Percentiles rank a stretch among this genome's conserved stretches.
phyloP scores from a whole-genome alignment of 345 rosid genomes.

The Syzygium aromaticum region DNA sequence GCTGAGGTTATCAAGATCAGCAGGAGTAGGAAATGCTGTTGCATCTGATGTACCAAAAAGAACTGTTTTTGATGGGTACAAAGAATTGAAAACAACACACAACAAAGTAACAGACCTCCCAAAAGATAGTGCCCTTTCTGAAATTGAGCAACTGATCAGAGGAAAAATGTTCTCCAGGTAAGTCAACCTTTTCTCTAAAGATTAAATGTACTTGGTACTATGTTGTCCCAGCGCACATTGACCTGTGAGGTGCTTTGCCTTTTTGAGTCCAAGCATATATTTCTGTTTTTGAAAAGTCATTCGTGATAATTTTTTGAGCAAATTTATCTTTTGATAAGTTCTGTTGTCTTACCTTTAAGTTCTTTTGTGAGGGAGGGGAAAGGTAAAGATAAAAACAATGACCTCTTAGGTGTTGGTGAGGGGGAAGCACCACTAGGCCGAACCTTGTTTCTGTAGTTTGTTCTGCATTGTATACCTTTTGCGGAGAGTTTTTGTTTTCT shows the following conservation, averaged over 20 bases:
- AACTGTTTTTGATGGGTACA: constrained; percentile 15
- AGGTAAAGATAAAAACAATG: background rate
- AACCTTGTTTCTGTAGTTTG: background rate
- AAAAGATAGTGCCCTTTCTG: constrained; percentile 26
- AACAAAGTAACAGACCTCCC: constrained; percentile 6
- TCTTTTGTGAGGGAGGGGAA: background rate
- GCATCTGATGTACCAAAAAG: constrained; percentile 13
- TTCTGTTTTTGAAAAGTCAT: background rate
- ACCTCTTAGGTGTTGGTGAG: background rate
- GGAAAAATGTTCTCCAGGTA: constrained; percentile 61
- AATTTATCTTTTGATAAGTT: background rate
- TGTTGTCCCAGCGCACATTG: background rate
- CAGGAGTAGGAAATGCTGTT: constrained; percentile 25
- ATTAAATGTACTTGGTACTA: background rate
- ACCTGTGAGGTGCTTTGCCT: background rate
- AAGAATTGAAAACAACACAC: constrained; percentile 6
- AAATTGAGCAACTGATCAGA: constrained; percentile 64
- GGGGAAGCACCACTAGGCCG: background rate
- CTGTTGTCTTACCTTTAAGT: background rate
- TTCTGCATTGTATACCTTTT: background rate
- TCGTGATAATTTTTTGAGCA: background rate
- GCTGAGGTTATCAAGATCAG: constrained; percentile 13
- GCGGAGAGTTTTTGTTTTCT: background rate
- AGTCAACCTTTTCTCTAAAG: background rate
- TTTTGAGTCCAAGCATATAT: background rate